Evolutionary conservation across 306 rosid genomes (phyloP).

Genomic region (Quercus parvula): DNA sequence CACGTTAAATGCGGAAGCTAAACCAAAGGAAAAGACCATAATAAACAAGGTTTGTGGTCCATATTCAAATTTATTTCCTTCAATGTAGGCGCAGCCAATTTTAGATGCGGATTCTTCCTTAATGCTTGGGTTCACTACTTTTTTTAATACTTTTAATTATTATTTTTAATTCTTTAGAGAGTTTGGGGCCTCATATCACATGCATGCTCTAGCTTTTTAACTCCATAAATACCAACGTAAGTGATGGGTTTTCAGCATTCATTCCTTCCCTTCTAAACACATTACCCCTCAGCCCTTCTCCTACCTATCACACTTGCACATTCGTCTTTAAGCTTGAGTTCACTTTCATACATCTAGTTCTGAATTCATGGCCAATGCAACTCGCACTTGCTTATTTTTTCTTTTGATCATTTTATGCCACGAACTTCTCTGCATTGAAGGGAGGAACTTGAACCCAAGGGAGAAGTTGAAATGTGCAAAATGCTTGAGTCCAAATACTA

Average conservation of each 20-base stretch:
- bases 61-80: not conserved
- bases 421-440: slow-evolving; percentile 44
- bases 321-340: slow-evolving; percentile 1
- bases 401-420: slow-evolving; percentile 41
- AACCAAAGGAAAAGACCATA: not conserved
- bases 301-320: not conserved
- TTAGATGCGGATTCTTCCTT: slow-evolving; percentile 3
- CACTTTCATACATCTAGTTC: not conserved
- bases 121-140: not conserved
- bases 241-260: not conserved
- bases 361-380: slow-evolving; percentile 43
- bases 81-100: not conserved
- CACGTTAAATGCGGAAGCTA: not conserved
- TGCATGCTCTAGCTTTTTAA: not conserved
- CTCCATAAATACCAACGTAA: slow-evolving; percentile 17
- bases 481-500: not conserved
- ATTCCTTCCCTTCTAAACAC: not conserved
- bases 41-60: not conserved
- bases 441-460: slow-evolving; percentile 39
- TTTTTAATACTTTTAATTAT: too few relatives aligned
- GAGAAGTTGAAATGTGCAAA: slow-evolving; percentile 17
- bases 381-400: slow-evolving; percentile 37
- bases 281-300: not conserved
- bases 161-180: not conserved
- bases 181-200: not conserved